Evolutionary conservation across 768 basidiomycete genomes (phyloP).

Genomic region (Suillus decipiens): DNA sequence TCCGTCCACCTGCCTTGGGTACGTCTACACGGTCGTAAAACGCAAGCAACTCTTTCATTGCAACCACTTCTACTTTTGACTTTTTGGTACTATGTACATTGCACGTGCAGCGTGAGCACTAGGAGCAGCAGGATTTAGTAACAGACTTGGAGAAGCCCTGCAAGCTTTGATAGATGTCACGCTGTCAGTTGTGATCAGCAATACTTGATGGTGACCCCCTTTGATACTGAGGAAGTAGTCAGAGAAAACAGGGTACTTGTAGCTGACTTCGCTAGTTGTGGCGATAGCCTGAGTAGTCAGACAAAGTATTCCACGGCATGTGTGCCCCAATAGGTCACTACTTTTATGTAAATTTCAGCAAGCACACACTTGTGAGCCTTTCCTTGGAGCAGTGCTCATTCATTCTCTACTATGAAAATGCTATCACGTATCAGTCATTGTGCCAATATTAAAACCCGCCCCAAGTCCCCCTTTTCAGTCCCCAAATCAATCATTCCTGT

Average conservation of each 20-base stretch:
- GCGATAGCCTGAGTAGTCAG: no score
- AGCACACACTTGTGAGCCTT: neutral
- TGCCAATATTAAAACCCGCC: neutral
- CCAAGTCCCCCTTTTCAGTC: slow-evolving; percentile 21
- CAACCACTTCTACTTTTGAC: slow-evolving; percentile 80
- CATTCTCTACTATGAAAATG: neutral
- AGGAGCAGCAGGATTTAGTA: neutral
- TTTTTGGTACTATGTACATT: slow-evolving; percentile 57
- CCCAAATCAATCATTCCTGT: slow-evolving; percentile 10
- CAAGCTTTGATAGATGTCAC: slow-evolving; percentile 92
- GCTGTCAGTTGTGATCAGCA: slow-evolving; percentile 90
- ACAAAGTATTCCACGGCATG: no score
- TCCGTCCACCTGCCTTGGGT: slow-evolving; percentile 70
- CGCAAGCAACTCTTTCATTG: slow-evolving; percentile 74
- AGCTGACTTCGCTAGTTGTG: no score
- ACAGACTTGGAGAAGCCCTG: slow-evolving; percentile 62
- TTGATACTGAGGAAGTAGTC: no score
- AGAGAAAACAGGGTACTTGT: neutral
- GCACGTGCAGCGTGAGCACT: neutral
- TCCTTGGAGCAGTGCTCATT: neutral
- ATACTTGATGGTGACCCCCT: slow-evolving; percentile 59
- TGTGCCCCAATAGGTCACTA: no score
- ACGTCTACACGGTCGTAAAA: slow-evolving; percentile 70
- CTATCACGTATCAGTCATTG: neutral
- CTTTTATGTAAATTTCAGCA: neutral